Percentiles rank a stretch among this genome's conserved stretches.
Conservation (phyloP, 192 early-diverging fungal species). For the Podila horticola region DNA sequence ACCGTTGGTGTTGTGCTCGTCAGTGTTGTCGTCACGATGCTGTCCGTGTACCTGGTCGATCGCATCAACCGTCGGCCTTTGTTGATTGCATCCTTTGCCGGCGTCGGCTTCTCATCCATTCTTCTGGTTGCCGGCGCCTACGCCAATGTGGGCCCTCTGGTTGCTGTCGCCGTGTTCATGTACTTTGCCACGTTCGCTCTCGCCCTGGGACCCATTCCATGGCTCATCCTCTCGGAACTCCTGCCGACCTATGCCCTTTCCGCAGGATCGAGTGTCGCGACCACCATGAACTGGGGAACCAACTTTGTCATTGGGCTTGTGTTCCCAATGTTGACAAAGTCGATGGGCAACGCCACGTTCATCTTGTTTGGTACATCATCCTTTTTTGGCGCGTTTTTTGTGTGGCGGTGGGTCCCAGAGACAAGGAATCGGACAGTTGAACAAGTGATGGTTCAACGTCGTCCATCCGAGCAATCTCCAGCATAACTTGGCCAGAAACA, state of each 20-base stretch:
- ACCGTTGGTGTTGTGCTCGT: slow-evolving; percentile 66
- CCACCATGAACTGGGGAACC: slow-evolving; percentile 73
- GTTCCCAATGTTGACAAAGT: slow-evolving; percentile 54
- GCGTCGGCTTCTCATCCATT: slow-evolving; percentile 68
- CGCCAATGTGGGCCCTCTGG: slow-evolving; percentile 55
- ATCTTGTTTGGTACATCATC: slow-evolving; percentile 77
- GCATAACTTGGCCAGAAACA: too few relatives aligned
- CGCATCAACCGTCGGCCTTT: slow-evolving; percentile 70
- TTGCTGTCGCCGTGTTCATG: slow-evolving; percentile 74
- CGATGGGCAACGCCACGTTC: slow-evolving; percentile 53
- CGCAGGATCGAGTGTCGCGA: slow-evolving; percentile 74
- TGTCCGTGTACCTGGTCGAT: slow-evolving; percentile 70
- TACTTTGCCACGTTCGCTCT: slow-evolving; percentile 83
- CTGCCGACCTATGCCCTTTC: slow-evolving; percentile 79
- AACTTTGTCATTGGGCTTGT: slow-evolving; percentile 57
- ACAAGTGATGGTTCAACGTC: slow-evolving; percentile 49
- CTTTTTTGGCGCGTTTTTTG: slow-evolving; percentile 69
- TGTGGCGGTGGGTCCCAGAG: slow-evolving; percentile 80
- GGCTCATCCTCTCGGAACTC: slow-evolving; percentile 81
- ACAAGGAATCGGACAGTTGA: slow-evolving; percentile 76
- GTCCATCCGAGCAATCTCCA: not conserved
- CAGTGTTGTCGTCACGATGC: slow-evolving; percentile 65
- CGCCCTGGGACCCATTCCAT: slow-evolving; percentile 83
- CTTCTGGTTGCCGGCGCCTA: slow-evolving; percentile 69
- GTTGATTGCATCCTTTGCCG: slow-evolving; percentile 67